Evolutionary conservation across 352 stramenopile genomes (phyloP), one percentile per base, ranked within the genome.

Genomic region (Globisporangium lucens): DNA sequence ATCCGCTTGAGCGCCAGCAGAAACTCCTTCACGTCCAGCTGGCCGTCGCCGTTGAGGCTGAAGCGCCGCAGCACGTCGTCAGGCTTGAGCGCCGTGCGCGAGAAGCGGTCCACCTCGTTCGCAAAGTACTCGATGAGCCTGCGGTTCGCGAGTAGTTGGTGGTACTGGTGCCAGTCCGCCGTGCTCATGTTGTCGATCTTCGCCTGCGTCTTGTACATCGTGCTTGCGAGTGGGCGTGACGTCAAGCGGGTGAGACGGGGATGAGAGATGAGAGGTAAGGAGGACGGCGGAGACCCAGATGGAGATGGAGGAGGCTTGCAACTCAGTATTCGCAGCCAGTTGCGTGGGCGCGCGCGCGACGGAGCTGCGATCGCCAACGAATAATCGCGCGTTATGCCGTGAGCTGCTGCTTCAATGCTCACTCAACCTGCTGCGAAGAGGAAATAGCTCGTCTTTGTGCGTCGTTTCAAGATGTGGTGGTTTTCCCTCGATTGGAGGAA

Each of bases 181-280:
- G 86, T 90, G 72, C 81, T 92, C 79, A 92, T 88, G 66, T 82
- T 88, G 57, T 92, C 80, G 63, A 91, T 89, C 76, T 91, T 93
- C 63, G 78, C 70, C 46, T 80, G 79, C 58, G 76, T 82, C 76
- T 84, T 91, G 69, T 75, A 69, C 83, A 89, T 89, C 65, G 30
- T 77, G 35, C 41, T n/a, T 49, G 41, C 15, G 41, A 49, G 41
- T 7, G 41, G 8, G 41, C 13, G 12, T 47, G 41, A 17, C 2
- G 41, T 8, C 41, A 47, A 4, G 41, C 6, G 41, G 13, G 41
- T 20, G 41, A 47, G 41, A 47, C 38, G n/a, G n/a, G n/a, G n/a
- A n/a, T n/a, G n/a, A n/a, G n/a, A n/a, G n/a, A n/a, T n/a, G n/a
- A n/a, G n/a, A n/a, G n/a, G n/a, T n/a, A n/a, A n/a, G n/a, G n/a